Evolutionary conservation across 2,329 filamentous ascomycete species (phyloP).

Genomic region (Hypoxylon rubiginosum): DNA sequence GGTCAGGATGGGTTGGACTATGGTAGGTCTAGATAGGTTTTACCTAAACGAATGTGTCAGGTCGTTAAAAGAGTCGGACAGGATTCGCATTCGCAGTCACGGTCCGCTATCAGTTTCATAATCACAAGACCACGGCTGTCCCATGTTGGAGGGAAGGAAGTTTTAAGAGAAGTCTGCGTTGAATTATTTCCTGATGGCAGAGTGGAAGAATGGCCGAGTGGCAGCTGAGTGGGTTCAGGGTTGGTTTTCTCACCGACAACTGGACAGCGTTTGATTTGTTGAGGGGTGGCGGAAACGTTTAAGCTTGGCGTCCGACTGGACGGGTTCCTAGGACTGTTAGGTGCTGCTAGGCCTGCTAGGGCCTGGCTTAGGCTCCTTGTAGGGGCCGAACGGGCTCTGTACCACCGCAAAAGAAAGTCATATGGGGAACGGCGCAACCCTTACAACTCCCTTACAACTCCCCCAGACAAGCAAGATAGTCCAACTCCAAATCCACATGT

Average conservation of each 20-base stretch:
- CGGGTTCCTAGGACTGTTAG: constrained; percentile 5
- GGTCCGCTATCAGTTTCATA: constrained; percentile 24
- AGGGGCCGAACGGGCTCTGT: not conserved
- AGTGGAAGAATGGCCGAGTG: constrained; percentile 20
- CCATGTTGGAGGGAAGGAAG: constrained; percentile 25
- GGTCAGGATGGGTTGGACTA: not conserved
- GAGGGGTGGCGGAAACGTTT: constrained; percentile 25
- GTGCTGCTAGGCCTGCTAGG: not conserved
- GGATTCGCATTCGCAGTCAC: constrained; percentile 16
- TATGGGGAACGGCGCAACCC: constrained; percentile 17
- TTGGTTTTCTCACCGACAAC: constrained; percentile 38
- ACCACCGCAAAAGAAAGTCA: constrained; percentile 1
- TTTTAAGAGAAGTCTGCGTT: not conserved
- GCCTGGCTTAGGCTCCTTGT: not conserved
- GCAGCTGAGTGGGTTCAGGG: constrained; percentile 13
- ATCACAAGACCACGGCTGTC: constrained; percentile 35
- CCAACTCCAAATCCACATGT: constrained; percentile 29
- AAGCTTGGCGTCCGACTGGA: constrained; percentile 23
- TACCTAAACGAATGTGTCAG: constrained; percentile 5
- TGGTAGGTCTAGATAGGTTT: not conserved
- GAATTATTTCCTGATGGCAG: constrained; percentile 30
- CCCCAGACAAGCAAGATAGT: too few species aligned
- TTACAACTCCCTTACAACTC: not conserved
- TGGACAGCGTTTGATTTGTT: constrained; percentile 37
- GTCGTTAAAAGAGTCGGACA: constrained; percentile 9